Base-by-base conservation (phyloP, 2,329 filamentous ascomycete genomes). In the Pezizomycotina sp. region DNA sequence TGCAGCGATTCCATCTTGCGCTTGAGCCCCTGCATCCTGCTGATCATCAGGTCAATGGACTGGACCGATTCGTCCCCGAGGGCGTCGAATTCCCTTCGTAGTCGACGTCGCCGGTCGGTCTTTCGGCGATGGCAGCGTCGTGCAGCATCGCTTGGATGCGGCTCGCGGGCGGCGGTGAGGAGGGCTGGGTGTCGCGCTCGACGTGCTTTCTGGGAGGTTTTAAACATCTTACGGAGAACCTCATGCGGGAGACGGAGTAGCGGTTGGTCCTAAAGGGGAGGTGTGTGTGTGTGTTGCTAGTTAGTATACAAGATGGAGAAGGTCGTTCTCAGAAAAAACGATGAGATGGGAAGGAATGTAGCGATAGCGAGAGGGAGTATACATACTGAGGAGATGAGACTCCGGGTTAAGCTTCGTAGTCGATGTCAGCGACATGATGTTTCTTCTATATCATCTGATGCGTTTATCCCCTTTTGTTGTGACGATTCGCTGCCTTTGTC, bases 161-260 rank as follows among this genome's bases (percentile, higher is more conserved):
- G 69, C 68, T 29, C 68, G 40, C 76, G 64, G 7, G 65, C 59
- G 14, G 69, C 66, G 51, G 71, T 72, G 46, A 82, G 60, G 31
- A 64, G 63, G 12, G 66, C 64, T 44, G 69, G 71, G 24, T 26
- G 49, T 79, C 72, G 54, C 74, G 76, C 54, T 86, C 79, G 55
- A 83, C 70, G 46, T 71, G 64, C 53, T 77, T 74, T 23, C 55
- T 83, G 79, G 27, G 78, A 78, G 3, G 76, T 73, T 52, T 92
- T 89, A 61, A 95, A 91, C 61, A 92, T 95, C 57, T 89, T 86
- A 37, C 83, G 77, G 14, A 91, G 74, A 38, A 93, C 77, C 56
- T 95, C 89, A 59, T 86, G 77, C 12, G 89, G 89, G 14, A 95
- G 72, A 21, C 84, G 82, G 48, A 98, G 73, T 48, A 95, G 77